Base-by-base conservation (phyloP, 768 basidiomycete species). In the Psilocybe cyanescens region DNA sequence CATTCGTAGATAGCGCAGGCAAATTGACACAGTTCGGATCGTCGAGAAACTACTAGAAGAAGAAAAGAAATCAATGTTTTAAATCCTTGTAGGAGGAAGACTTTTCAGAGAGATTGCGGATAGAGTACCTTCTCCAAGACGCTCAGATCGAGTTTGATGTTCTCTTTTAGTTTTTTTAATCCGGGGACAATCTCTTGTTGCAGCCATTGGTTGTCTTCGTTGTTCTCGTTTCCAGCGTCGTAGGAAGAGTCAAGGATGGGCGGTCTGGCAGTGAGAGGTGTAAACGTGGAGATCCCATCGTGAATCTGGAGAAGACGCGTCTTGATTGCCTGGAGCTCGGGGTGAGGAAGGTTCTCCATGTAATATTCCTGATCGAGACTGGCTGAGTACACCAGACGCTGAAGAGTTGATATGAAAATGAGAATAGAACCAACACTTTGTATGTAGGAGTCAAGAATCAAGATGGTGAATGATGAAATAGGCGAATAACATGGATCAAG, bases 1-100 rank as follows among this genome's bases (percentile, higher is more conserved):
- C 88, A 72, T 95, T 95, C 8, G 88, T 92, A 0, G 89, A 89
- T 19, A 85, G 76, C 3, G 85, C 70, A 0, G 86, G 83, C 1
- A 81, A 72, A n/a, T 77, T 70, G 14, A 68, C 76, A 44, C 76
- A 81, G 29, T 76, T 61, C 6, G 83, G 79, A 64, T 81, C 74
- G 58, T 80, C 76, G 56, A 89, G 80, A 69, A 87, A 87, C 88
- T 91, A 89, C 86, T 88, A 69, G 63, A 76, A 47, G 57, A 60
- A 62, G 41, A 44, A 44, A 16, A 14, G 14, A 39, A 51, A 50
- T 59, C 60, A 56, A 58, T 64, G 58, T 24, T 24, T 24, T 24
- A 24, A 24, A 24, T 24, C 24, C 24, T 24, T 24, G 24, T 24
- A 24, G 24, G 24, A 24, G 24, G 24, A 24, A 24, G 24, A 24